Evolutionary conservation across 2,329 filamentous ascomycete genomes (phyloP).

Genomic region (Ceratocystis albifundus): DNA sequence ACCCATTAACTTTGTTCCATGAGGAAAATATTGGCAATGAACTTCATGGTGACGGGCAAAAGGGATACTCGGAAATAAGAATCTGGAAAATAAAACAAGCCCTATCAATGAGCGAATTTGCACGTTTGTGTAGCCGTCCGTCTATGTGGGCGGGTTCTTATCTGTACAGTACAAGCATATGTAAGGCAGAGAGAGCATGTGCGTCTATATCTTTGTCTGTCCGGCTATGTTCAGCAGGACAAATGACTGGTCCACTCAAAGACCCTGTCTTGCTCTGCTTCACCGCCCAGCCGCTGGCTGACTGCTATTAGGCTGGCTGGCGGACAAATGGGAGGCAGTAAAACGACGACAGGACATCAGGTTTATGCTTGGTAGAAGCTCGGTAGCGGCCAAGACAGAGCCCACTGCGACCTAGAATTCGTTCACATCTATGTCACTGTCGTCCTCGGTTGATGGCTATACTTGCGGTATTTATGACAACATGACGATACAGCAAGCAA

Average conservation of each 20-base stretch:
- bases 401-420: background rate
- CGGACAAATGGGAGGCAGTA: too few relatives aligned
- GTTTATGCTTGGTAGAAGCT: too few relatives aligned
- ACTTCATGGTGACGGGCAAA: background rate
- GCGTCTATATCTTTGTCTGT: too few relatives aligned
- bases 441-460: background rate
- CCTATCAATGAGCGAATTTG: background rate
- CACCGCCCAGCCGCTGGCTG: too few relatives aligned
- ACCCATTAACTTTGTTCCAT: background rate
- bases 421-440: background rate
- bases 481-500: background rate
- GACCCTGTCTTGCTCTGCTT: too few relatives aligned
- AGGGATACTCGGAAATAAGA: background rate
- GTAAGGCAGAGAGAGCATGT: too few relatives aligned
- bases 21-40: background rate
- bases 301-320: too few relatives aligned
- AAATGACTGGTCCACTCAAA: too few relatives aligned
- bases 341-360: too few relatives aligned
- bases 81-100: background rate
- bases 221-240: too few relatives aligned
- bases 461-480: slow-evolving; percentile 3
- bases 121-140: background rate
- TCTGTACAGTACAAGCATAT: too few relatives aligned
- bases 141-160: too few relatives aligned
- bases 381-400: background rate